These are phyloP conservation scores for Alternaria angustiovoidea DNA, from an alignment of 2,329 filamentous ascomycete genomes.

Conservation along the genomic window DNA sequence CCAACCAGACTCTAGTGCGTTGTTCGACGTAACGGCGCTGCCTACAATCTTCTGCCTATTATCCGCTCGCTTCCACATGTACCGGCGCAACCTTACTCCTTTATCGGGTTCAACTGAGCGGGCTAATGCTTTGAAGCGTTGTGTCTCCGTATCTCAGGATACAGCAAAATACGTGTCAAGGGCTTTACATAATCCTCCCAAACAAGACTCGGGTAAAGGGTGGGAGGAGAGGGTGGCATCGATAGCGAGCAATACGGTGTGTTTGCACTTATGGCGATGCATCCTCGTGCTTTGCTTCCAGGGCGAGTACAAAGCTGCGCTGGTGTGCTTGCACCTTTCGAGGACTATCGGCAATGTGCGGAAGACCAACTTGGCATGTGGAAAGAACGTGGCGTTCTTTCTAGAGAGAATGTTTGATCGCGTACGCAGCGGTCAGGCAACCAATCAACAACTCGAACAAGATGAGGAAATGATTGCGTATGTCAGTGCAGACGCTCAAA, in stretches of 20 bases:
- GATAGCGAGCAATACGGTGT: conserved; percentile 76
- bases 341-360: conserved; percentile 74
- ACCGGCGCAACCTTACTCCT: conserved; percentile 86
- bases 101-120: conserved; percentile 72
- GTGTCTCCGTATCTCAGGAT: conserved; percentile 76
- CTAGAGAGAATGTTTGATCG: conserved; percentile 70
- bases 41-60: conserved; percentile 81
- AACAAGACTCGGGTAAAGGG: conserved; percentile 33
- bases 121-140: conserved; percentile 77
- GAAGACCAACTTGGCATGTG: conserved; percentile 78
- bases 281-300: conserved; percentile 80
- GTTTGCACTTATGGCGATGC: conserved; percentile 87
- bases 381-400: conserved; percentile 84
- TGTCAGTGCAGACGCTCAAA: conserved; percentile 85
- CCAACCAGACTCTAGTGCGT: conserved; percentile 70
- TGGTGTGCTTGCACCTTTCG: conserved; percentile 75
- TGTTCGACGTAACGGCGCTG: conserved; percentile 77
- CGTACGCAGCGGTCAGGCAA: conserved; percentile 53
- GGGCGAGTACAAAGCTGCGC: conserved; percentile 75
- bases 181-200: conserved; percentile 59
- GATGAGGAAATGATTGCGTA: conserved; percentile 93
- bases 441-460: conserved; percentile 58
- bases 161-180: conserved; percentile 80
- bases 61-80: conserved; percentile 82
- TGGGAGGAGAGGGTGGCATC: conserved; percentile 69